Conservation (phyloP, 2,329 filamentous ascomycete genomes). For the Didymella pinodella region DNA sequence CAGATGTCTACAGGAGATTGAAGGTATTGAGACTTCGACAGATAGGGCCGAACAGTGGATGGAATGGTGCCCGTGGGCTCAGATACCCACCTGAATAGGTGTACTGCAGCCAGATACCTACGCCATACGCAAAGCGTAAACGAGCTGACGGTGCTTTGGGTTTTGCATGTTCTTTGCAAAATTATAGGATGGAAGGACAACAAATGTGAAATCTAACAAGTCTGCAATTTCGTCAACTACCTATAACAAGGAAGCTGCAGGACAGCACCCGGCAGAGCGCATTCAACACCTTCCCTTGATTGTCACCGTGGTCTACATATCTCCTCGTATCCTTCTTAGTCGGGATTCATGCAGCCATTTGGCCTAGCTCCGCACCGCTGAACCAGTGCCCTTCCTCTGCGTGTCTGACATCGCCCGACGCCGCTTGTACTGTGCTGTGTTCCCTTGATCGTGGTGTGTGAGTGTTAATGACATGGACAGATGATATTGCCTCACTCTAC, state of each 20-base stretch:
- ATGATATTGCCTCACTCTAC: no score
- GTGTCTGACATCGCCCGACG: background rate
- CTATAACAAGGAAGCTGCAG: background rate
- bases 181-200: background rate
- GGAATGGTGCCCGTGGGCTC: background rate
- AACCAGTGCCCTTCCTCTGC: background rate
- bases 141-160: background rate
- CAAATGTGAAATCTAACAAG: background rate
- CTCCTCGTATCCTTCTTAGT: background rate
- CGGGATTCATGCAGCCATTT: background rate
- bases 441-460: no score
- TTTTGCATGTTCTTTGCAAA: background rate
- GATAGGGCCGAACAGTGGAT: background rate
- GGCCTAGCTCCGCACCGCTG: background rate
- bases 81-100: background rate
- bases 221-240: background rate
- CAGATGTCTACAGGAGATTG: background rate
- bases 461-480: no score
- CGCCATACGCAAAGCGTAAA: background rate
- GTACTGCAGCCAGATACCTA: background rate
- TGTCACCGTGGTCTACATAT: background rate
- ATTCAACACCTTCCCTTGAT: background rate
- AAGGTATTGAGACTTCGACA: background rate
- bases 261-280: background rate
- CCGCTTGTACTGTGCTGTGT: no score